Percentiles rank a stretch among this genome's conserved stretches.
Conservation (phyloP, 2,329 filamentous ascomycete genomes). For the Thelonectria rubi region DNA sequence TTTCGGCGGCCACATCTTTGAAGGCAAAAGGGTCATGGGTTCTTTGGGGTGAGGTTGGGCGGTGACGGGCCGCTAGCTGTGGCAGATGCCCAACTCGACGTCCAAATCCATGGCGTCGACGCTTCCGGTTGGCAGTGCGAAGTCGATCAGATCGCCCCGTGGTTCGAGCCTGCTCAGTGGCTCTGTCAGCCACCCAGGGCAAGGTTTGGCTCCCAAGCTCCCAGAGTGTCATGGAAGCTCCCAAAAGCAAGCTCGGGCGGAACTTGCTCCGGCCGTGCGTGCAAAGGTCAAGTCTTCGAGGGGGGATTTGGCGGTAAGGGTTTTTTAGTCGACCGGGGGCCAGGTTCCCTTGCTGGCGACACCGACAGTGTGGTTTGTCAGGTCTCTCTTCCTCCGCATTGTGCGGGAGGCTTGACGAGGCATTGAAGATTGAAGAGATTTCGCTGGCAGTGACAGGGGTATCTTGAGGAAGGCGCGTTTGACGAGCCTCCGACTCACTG, state of each 20-base stretch:
- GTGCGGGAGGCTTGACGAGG: conserved; percentile 1
- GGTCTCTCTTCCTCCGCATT: conserved; percentile 15
- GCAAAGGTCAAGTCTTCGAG: neutral
- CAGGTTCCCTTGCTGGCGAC: conserved; percentile 26
- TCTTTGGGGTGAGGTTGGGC: conserved; percentile 24
- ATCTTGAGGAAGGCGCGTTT: too few species aligned
- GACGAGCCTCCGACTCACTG: too few species aligned
- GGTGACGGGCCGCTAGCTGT: conserved; percentile 25
- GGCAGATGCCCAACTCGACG: conserved; percentile 27
- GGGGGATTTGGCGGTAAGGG: conserved; percentile 22
- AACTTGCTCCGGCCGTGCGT: neutral
- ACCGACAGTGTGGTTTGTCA: conserved; percentile 29
- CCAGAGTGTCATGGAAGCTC: neutral
- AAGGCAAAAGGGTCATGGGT: conserved; percentile 16
- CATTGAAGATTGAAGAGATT: too few species aligned
- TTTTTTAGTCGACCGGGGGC: conserved; percentile 16
- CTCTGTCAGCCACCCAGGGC: conserved; percentile 28
- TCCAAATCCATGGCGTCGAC: conserved; percentile 18
- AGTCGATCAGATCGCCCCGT: conserved; percentile 32
- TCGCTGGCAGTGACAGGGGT: too few species aligned
- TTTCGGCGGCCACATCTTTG: conserved; percentile 28
- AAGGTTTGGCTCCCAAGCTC: neutral
- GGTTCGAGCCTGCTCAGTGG: conserved; percentile 30
- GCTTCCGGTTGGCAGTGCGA: conserved; percentile 32
- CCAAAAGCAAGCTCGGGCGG: neutral